Base-by-base conservation (phyloP, 2,329 filamentous ascomycete species). In the Epichloe sibirici region DNA sequence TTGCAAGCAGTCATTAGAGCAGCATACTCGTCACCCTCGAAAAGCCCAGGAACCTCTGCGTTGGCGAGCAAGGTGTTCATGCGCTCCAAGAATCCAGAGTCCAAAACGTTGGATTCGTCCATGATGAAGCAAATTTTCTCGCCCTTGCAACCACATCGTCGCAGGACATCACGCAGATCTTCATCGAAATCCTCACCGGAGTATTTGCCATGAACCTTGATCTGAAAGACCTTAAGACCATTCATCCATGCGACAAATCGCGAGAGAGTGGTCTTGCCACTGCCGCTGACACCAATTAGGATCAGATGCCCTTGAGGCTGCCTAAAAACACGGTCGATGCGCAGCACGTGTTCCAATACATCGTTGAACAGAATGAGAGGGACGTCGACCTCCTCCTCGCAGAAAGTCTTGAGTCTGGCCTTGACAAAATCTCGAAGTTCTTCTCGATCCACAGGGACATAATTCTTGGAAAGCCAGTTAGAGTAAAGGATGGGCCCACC, bases 81-180 rank as follows among this genome's bases (percentile, higher is more conserved):
- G 62, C 94, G 85, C 69, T 99, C 93, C 52, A 99, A 71, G 82
- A 99, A 99, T 51, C 93, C 93, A 44, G 93, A 98, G 69, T 99
- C 93, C 31, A 99, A 79, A 38, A 99, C 93, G 63, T 99, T 99
- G 9, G 91, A 86, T 72, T 99, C 93, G 66, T 99, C 93, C 90
- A 99, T 97, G 74, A 99, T 96, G 75, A 99, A 99, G 72, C 94
- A 98, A 48, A 99, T 95, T 76, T 97, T 97, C 68, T 99, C 93
- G 38, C 93, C 93, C 74, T 96, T 96, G 74, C 91, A 97, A 57
- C 93, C 93, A 61, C 89, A 94, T 53, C 93, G 82, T 45, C 93
- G 85, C 42, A 99, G 81, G 8, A 99, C 93, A 65, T 90, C 91
- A 58, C 94, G 82, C 38, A 99, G 75, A 68, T 99, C 93, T 54